Percentiles rank a stretch among this genome's conserved stretches.
phyloP scores from a whole-genome alignment of 1,139 yeast species.

The Pichia sp. region DNA sequence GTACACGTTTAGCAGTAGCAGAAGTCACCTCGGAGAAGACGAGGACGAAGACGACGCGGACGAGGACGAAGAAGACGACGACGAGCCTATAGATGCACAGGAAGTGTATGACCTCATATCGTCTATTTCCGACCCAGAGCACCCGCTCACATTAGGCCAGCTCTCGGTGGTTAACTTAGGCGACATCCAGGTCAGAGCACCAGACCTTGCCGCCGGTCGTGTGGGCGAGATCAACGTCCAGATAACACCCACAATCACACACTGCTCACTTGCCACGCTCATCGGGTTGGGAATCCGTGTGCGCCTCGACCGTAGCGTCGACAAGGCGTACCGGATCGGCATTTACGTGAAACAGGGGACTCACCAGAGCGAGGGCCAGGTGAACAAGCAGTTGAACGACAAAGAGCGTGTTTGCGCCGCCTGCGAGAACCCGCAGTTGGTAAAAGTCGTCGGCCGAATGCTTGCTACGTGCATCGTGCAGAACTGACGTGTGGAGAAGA shows the following conservation, averaged over 20 bases:
- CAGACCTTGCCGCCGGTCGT: constrained; percentile 34
- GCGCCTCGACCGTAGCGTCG: constrained; percentile 81
- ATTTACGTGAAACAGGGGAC: constrained; percentile 85
- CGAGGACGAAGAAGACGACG: constrained; percentile 34
- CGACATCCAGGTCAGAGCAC: constrained; percentile 69
- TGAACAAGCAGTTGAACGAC: constrained; percentile 93
- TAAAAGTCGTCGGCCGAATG: constrained; percentile 89
- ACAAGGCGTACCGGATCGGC: constrained; percentile 76
- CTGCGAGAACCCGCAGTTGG: constrained; percentile 89
- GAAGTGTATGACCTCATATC: constrained; percentile 75
- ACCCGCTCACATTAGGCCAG: constrained; percentile 92
- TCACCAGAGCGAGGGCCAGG: constrained; percentile 94
- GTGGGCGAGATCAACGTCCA: constrained; percentile 73
- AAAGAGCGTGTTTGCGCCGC: constrained; percentile 99
- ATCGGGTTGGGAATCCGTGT: constrained; percentile 95
- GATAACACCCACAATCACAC: constrained; percentile 97
- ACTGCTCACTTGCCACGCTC: constrained; percentile 91
- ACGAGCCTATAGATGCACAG: constrained; percentile 69
- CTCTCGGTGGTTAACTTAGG: constrained; percentile 85
- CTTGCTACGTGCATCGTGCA: constrained; percentile 58
- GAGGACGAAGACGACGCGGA: constrained; percentile 34
- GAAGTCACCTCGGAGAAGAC: constrained; percentile 24
- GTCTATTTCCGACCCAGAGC: constrained; percentile 94
- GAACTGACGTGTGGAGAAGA: not conserved
- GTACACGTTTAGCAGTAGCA: constrained; percentile 12